Evolutionary conservation across 306 rosid genomes (phyloP), one percentile per base, ranked within the genome.

Genomic region (Begonia peltatifolia): DNA sequence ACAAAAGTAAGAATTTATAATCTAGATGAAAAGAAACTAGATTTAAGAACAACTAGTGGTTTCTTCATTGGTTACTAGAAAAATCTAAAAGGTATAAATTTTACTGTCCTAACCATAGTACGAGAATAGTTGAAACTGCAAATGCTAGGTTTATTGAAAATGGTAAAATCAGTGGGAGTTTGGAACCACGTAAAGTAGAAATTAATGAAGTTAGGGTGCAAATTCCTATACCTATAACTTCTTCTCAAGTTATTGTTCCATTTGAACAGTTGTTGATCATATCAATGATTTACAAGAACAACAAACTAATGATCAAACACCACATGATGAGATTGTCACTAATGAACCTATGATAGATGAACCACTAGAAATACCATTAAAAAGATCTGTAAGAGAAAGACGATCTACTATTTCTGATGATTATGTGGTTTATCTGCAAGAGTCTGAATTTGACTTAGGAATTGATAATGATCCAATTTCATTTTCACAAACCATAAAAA

Each of bases 311-410:
- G 12, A 56, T 41, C 36, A 56, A 11, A 15, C 3, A 16, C 15
- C 14, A 9, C 10, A 14, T 0, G 42, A 38, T 17, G 18, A 17
- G 18, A 17, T 17, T 17, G 18, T 17, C 18, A 17, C 18, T 0
- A 17, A 17, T 52, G 42, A 52, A 52, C 56, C 56, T 18, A 52
- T 52, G 2, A 22, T 52, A 23, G 15, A 38, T 35, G 59, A 55
- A 47, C 14, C 22, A 55, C 18, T 17, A 15, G 60, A 41, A 42
- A 14, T 41, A 42, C 9, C 23, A 16, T 41, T 56, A 15, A 56
- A 1, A 17, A 17, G 18, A 17, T 17, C 18, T 17, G 18, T 17
- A 17, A 17, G 18, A 17, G 18, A 17, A 17, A 17, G 22, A n/a
- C 14, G 25, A 8, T 47, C 52, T 11, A 1, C 5, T 13, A 47